Evolutionary conservation across 2,329 filamentous ascomycete genomes (phyloP).

Genomic region (Thelonectria rubi): DNA sequence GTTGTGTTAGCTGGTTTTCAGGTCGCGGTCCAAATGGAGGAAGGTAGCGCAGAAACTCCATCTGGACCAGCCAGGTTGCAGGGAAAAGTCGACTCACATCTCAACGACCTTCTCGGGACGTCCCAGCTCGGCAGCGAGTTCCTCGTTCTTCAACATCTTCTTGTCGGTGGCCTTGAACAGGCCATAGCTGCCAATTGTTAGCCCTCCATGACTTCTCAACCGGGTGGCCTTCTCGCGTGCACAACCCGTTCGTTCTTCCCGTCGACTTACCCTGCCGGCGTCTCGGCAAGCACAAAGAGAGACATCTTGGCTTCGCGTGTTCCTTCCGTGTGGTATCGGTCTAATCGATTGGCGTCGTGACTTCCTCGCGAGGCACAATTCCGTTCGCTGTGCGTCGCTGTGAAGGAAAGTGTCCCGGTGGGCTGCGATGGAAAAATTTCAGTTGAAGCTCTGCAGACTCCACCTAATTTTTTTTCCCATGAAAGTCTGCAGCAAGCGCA

Average conservation of each 20-base stretch:
- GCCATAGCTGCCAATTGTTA: conserved; percentile 76
- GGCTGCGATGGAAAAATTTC: conserved; percentile 55
- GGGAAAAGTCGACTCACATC: conserved; percentile 68
- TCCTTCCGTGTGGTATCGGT: conserved; percentile 46
- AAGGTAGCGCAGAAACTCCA: neutral
- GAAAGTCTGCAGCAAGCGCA: conserved; percentile 33
- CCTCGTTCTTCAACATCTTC: conserved; percentile 92
- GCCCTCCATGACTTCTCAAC: conserved; percentile 28
- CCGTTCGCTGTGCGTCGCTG: conserved; percentile 48
- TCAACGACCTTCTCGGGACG: conserved; percentile 86
- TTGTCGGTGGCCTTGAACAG: conserved; percentile 99
- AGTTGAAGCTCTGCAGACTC: conserved; percentile 49
- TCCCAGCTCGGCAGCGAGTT: conserved; percentile 77
- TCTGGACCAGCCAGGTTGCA: conserved; percentile 9
- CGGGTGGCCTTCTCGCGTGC: conserved; percentile 25
- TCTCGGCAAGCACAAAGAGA: conserved; percentile 93
- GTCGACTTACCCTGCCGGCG: conserved; percentile 76
- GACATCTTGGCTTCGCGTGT: conserved; percentile 68
- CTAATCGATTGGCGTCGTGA: conserved; percentile 44
- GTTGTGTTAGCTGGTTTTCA: conserved; percentile 22
- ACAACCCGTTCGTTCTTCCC: conserved; percentile 19
- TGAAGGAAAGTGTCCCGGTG: conserved; percentile 46
- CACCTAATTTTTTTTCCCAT: conserved; percentile 52
- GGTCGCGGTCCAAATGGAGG: neutral
- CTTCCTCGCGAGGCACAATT: conserved; percentile 51